A percentile compares a stretch with the other conserved stretches of the same genome.
Evolutionary conservation across 139 green algal genomes (phyloP).

Genomic region (Chlorella sp.): DNA sequence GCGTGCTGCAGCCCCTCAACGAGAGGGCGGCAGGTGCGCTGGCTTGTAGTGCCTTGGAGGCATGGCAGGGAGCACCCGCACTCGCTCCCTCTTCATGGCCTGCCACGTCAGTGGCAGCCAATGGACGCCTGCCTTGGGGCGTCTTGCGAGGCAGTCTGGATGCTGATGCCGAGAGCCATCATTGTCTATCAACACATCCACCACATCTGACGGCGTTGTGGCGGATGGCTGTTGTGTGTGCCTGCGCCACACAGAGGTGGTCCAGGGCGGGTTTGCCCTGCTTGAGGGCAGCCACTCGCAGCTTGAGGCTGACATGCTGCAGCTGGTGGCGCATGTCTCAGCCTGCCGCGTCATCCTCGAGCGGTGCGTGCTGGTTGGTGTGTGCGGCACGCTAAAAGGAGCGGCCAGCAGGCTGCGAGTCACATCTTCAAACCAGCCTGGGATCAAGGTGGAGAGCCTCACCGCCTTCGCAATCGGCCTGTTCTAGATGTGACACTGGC

Average conservation of each 20-base stretch:
- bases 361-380: not conserved
- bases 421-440: not conserved
- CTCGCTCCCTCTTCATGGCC: no score
- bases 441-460: not conserved
- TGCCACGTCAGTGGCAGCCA: no score
- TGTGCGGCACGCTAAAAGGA: not conserved
- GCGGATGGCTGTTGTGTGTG: no score
- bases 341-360: constrained; percentile 36
- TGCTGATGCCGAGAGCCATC: no score
- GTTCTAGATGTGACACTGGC: not conserved
- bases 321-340: constrained; percentile 76
- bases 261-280: constrained; percentile 45
- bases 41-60: no score
- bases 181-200: no score
- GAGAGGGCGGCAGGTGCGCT: constrained; percentile 43
- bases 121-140: no score
- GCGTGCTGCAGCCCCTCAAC: constrained; percentile 84
- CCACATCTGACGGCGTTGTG: no score
- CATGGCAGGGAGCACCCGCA: no score
- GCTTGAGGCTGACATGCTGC: constrained; percentile 71
- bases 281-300: constrained; percentile 43
- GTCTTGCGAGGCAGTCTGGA: no score
- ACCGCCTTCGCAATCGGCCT: not conserved
- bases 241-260: constrained; percentile 9
- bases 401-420: not conserved